A percentile compares a stretch with the other conserved stretches of the same genome.
phyloP scores from a whole-genome alignment of 768 basidiomycete species.

The Tricholoma sp. region DNA sequence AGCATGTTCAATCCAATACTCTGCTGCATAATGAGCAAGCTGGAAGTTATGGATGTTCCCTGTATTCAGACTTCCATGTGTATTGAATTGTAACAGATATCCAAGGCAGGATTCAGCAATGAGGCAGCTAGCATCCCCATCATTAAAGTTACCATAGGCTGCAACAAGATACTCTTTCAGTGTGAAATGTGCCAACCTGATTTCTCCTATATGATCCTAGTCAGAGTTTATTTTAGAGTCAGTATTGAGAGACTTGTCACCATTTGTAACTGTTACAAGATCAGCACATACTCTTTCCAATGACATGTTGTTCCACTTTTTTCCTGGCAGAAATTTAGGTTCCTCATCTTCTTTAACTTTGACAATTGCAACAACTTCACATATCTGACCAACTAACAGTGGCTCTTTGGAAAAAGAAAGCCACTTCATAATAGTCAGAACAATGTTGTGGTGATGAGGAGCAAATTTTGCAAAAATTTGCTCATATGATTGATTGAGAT shows the following conservation, averaged over 20 bases:
- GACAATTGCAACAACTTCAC: neutral
- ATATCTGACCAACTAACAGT: neutral
- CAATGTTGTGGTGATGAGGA: too few relatives aligned
- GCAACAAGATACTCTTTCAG: too few relatives aligned
- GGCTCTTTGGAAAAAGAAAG: neutral
- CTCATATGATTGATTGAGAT: too few relatives aligned
- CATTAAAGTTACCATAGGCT: neutral
- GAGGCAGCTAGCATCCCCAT: too few relatives aligned
- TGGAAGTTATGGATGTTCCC: neutral
- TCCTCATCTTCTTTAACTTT: neutral
- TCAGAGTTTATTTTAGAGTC: neutral
- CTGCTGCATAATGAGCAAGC: neutral
- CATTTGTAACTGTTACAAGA: neutral
- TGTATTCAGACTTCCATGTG: neutral
- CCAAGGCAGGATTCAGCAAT: too few relatives aligned
- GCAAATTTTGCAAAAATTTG: too few relatives aligned
- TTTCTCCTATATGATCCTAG: neutral
- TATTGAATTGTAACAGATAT: neutral
- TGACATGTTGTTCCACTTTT: neutral
- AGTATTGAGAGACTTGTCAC: neutral
- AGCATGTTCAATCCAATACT: too few relatives aligned
- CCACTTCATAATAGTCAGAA: too few relatives aligned
- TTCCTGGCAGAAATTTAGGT: neutral
- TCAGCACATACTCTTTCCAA: neutral
- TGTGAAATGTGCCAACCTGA: too few relatives aligned